Evolutionary conservation across 2,329 filamentous ascomycete species (phyloP), one percentile per base, ranked within the genome.

Genomic region (Pseudopithomyces chartarum): DNA sequence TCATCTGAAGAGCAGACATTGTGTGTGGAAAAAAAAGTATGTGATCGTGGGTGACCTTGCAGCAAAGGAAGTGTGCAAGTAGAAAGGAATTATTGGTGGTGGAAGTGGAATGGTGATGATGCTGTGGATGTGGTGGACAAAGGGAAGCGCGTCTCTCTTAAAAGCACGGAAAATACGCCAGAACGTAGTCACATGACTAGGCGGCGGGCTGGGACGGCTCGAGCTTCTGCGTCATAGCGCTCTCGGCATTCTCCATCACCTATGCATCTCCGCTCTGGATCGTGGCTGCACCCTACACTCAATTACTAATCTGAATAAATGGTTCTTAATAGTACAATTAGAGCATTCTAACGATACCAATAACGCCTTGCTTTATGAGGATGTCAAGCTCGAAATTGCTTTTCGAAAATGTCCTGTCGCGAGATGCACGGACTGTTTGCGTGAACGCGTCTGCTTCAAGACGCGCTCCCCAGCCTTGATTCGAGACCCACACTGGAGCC

Each of bases 1-100:
- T 90, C 73, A 91, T 82, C 76, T 71, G 64, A 40, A 94, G 84
- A 62, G 89, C 81, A 78, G 91, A 85, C 91, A 96, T 95, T 85
- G 82, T 69, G 61, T 56, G 45, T 51, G 57, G 61, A 50, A 58
- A 61, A n/a, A 57, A 59, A 56, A 55, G 46, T 38, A 34, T 46
- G 53, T 34, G 52, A 49, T 44, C 42, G 49, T 58, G 55, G 52
- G 49, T 52, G 40, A 52, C 33, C 57, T 48, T 38, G 48, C 50
- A 65, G 54, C 50, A 59, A 52, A 55, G 45, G 43, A 45, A 61
- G 58, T 55, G 61, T 54, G 34, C 52, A 67, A 65, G 58, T 55
- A 60, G 61, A 60, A 29, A 44, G 56, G 60, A 45, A 29, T 2
- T n/a, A 32, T 22, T 45, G 36, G 60, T 59, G 32, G 57, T 54